phyloP scores from a whole-genome alignment of 306 rosid species.

The Spatholobus suberectus region DNA sequence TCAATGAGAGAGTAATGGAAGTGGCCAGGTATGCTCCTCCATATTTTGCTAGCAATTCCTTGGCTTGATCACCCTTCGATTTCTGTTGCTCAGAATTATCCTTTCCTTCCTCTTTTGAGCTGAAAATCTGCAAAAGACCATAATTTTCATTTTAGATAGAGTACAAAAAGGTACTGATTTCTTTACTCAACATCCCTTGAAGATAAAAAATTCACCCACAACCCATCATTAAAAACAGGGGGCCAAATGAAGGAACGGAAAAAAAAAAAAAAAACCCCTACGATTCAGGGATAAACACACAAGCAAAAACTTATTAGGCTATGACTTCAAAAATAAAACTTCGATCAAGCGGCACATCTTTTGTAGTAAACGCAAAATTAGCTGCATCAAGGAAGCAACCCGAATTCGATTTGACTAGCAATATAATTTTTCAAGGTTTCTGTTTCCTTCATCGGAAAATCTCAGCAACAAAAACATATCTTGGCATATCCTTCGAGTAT shows the following conservation, averaged over 20 bases:
- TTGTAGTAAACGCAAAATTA: slow-evolving; percentile 19
- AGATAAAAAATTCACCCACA: slow-evolving; percentile 17
- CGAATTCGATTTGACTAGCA: slow-evolving; percentile 33
- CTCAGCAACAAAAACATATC: slow-evolving; percentile 28
- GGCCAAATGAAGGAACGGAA: neutral
- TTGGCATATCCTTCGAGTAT: neutral
- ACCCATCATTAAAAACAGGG: neutral
- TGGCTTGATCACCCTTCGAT: slow-evolving; percentile 88
- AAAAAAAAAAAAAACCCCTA: slow-evolving; percentile 16
- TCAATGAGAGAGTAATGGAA: slow-evolving; percentile 80
- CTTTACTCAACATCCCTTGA: slow-evolving; percentile 16
- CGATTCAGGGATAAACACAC: slow-evolving; percentile 18
- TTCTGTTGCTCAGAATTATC: slow-evolving; percentile 53
- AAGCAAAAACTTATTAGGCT: slow-evolving; percentile 8
- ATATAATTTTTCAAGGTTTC: neutral
- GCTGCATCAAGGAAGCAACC: slow-evolving; percentile 32
- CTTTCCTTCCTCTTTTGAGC: slow-evolving; percentile 70
- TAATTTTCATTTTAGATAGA: slow-evolving; percentile 2
- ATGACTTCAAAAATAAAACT: slow-evolving; percentile 28
- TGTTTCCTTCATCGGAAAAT: neutral
- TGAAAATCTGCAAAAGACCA: slow-evolving; percentile 72
- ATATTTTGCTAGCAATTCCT: slow-evolving; percentile 87
- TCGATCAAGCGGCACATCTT: slow-evolving; percentile 13
- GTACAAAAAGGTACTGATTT: neutral
- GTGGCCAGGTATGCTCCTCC: slow-evolving; percentile 95